These are phyloP conservation scores for Eimeria falciformis DNA, from an alignment of 169 alveolate species.

Conservation along the genomic window DNA sequence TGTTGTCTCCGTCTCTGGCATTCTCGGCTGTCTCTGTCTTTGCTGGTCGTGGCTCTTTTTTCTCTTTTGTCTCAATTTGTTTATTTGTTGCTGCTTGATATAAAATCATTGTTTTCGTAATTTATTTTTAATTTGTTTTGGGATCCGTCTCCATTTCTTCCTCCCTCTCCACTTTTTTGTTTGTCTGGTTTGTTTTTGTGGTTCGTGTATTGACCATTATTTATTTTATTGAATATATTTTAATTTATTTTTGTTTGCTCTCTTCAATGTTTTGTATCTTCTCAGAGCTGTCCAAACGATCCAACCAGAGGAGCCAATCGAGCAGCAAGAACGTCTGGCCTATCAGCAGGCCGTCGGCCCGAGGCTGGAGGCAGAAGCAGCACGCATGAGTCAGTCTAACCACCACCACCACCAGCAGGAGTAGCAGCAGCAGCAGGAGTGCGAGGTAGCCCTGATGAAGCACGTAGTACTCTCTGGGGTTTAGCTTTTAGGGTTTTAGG, in stretches of 20 bases:
- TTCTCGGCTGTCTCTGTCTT: too few species aligned
- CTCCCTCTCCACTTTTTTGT: background rate
- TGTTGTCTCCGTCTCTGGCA: too few species aligned
- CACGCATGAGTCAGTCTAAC: constrained; percentile 59
- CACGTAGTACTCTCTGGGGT: background rate
- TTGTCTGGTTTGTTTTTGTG: background rate
- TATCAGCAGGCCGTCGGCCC: constrained; percentile 12
- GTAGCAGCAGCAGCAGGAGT: background rate
- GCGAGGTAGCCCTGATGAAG: background rate
- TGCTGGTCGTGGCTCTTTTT: too few species aligned
- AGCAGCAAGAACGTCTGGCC: constrained; percentile 2
- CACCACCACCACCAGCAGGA: constrained; percentile 1
- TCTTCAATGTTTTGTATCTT: too few species aligned
- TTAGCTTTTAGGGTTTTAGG: background rate
- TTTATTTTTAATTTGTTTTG: too few species aligned
- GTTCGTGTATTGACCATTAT: background rate
- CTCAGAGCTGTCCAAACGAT: constrained; percentile 57
- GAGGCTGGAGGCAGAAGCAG: constrained; percentile 51
- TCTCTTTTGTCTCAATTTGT: too few species aligned
- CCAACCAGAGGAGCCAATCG: constrained; percentile 37
- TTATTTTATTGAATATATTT: too few species aligned
- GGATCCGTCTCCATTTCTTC: too few species aligned
- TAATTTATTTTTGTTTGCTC: background rate
- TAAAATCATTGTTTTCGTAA: too few species aligned
- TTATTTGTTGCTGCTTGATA: too few species aligned